Evolutionary conservation across 345 rosid species (phyloP).

Genomic region (Anastatica hierochuntica): DNA sequence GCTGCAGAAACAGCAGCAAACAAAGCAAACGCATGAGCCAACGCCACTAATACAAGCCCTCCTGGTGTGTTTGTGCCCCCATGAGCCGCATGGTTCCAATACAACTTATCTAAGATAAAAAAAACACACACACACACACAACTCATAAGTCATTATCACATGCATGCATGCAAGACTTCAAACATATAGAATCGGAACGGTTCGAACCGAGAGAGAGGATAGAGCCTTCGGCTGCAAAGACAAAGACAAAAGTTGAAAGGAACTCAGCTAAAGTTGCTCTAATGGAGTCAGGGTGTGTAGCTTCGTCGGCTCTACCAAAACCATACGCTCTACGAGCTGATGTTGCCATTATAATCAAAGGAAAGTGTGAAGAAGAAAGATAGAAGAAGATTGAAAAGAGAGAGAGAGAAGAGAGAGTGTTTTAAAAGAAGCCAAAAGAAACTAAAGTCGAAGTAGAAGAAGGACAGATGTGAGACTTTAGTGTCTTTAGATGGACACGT

Average conservation of each 20-base stretch:
- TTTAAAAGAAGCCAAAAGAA: conserved; percentile 24
- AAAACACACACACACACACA: neutral
- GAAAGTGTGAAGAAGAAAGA: neutral
- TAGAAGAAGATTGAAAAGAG: neutral
- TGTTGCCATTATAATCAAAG: conserved; percentile 24
- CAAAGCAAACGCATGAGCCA: conserved; percentile 60
- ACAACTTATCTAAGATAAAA: conserved; percentile 38
- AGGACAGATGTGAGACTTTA: conserved; percentile 26
- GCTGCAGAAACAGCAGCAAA: conserved; percentile 54
- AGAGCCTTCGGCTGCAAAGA: conserved; percentile 77
- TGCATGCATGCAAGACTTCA: too few relatives aligned
- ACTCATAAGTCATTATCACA: neutral
- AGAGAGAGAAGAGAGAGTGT: conserved; percentile 9
- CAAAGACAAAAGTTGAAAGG: conserved; percentile 58
- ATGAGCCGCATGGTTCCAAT: conserved; percentile 22
- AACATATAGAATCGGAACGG: neutral
- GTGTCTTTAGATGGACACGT: conserved; percentile 24
- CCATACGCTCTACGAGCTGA: conserved; percentile 28
- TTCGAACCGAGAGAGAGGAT: conserved; percentile 53
- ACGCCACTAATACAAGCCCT: conserved; percentile 39
- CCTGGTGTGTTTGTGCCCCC: conserved; percentile 31
- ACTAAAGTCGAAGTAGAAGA: conserved; percentile 4
- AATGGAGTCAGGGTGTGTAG: conserved; percentile 31
- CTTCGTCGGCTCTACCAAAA: conserved; percentile 33
- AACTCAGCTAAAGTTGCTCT: conserved; percentile 62